Conservation (phyloP, 2,329 filamentous ascomycete species). For the Arthrobotrys musiformis region DNA sequence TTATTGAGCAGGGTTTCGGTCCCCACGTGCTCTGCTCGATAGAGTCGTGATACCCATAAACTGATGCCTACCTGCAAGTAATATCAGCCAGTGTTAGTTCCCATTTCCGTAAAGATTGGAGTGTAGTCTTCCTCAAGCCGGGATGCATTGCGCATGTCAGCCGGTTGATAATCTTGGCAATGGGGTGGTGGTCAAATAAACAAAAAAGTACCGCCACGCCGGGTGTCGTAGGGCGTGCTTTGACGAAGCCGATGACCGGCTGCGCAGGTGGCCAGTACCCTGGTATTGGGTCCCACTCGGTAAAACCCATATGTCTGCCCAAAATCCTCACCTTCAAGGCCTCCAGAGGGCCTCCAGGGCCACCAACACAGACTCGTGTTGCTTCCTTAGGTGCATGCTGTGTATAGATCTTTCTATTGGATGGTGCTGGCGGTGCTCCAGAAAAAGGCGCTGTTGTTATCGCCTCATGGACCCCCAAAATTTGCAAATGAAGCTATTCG, state of each 20-base stretch:
- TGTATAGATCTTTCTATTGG: conserved; percentile 19
- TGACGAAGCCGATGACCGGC: conserved; percentile 21
- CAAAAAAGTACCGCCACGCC: neutral
- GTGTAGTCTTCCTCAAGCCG: no score
- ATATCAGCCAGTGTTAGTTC: no score
- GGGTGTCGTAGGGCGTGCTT: neutral
- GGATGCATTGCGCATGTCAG: neutral
- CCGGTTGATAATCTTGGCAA: neutral
- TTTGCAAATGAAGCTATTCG: neutral
- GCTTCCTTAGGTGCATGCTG: neutral
- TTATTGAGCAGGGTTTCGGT: no score
- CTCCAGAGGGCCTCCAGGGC: conserved; percentile 5
- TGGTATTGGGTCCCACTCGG: neutral
- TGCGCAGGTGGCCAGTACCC: neutral
- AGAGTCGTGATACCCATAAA: no score
- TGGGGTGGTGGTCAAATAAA: neutral
- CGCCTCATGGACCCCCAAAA: neutral
- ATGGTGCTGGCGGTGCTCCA: no score
- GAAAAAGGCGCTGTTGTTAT: neutral
- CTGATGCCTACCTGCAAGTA: no score
- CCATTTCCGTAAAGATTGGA: neutral
- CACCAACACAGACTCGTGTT: conserved; percentile 4
- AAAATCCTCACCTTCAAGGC: conserved; percentile 11
- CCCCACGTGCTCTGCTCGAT: neutral
- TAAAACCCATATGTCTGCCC: neutral